Evolutionary conservation across 2,329 filamentous ascomycete genomes (phyloP).

Genomic region (Penicillium sp.): DNA sequence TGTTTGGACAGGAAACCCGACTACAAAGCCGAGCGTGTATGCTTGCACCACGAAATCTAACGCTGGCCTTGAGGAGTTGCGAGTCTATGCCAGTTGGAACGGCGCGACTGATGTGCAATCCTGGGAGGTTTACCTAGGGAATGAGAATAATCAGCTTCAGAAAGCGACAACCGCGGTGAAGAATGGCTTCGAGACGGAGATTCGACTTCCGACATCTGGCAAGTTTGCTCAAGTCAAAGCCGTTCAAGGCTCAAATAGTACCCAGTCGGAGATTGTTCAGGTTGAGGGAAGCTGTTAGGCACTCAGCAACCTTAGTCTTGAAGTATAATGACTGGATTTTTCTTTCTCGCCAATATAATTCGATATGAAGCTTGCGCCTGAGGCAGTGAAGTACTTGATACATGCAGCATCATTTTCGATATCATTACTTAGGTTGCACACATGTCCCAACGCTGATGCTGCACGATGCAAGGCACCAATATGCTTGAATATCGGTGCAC

Average conservation of each 20-base stretch:
- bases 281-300: not conserved
- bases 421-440: not conserved
- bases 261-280: not conserved
- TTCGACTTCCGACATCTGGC: not conserved
- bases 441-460: not conserved
- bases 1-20: slow-evolving; percentile 14
- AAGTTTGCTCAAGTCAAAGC: slow-evolving; percentile 1
- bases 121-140: slow-evolving; percentile 11
- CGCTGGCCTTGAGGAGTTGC: slow-evolving; percentile 1
- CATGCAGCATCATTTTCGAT: not conserved
- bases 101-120: slow-evolving; percentile 33
- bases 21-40: slow-evolving; percentile 10
- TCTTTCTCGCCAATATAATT: too few relatives aligned
- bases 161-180: not conserved
- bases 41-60: slow-evolving; percentile 11
- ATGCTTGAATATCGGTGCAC: too few relatives aligned
- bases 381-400: not conserved
- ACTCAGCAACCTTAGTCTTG: not conserved
- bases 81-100: slow-evolving; percentile 41
- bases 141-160: slow-evolving; percentile 1
- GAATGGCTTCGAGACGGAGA: slow-evolving; percentile 7
- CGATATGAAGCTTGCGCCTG: not conserved
- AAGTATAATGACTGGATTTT: not conserved
- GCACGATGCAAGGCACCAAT: not conserved
- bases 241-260: not conserved